Conservation (phyloP, 202 grass and related monocot species). For the Dendrocalamus latiflorus region DNA sequence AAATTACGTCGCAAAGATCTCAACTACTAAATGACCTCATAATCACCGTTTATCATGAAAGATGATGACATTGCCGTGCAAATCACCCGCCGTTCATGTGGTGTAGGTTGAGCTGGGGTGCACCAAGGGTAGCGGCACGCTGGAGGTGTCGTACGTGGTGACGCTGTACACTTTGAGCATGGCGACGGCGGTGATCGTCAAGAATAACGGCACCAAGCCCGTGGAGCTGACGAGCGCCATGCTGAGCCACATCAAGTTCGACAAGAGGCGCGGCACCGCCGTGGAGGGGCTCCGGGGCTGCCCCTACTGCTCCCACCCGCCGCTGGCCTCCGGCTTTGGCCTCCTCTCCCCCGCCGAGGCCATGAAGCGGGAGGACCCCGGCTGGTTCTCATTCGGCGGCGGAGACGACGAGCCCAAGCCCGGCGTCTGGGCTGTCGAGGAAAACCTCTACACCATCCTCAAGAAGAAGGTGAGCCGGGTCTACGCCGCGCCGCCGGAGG, state of each 20-base stretch:
- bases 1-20: no score
- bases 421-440: constrained; percentile 63
- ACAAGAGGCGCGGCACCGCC: constrained; percentile 48
- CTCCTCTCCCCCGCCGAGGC: constrained; percentile 67
- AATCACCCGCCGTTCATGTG: background rate
- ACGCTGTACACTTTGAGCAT: constrained; percentile 77
- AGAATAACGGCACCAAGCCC: constrained; percentile 60
- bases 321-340: constrained; percentile 49
- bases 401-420: constrained; percentile 36
- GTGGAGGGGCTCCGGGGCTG: constrained; percentile 68
- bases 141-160: constrained; percentile 79
- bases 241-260: constrained; percentile 83
- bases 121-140: constrained; percentile 47
- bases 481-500: constrained; percentile 74
- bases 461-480: constrained; percentile 80
- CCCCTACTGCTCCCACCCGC: constrained; percentile 66
- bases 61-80: background rate
- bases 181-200: constrained; percentile 78
- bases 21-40: background rate
- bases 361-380: constrained; percentile 64
- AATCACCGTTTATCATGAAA: background rate
- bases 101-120: constrained; percentile 74
- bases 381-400: constrained; percentile 37
- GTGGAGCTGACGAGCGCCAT: constrained; percentile 74
- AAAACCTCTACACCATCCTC: constrained; percentile 65